Evolutionary conservation across 2,329 filamentous ascomycete species (phyloP).

Genomic region (Sporothrix humicola): DNA sequence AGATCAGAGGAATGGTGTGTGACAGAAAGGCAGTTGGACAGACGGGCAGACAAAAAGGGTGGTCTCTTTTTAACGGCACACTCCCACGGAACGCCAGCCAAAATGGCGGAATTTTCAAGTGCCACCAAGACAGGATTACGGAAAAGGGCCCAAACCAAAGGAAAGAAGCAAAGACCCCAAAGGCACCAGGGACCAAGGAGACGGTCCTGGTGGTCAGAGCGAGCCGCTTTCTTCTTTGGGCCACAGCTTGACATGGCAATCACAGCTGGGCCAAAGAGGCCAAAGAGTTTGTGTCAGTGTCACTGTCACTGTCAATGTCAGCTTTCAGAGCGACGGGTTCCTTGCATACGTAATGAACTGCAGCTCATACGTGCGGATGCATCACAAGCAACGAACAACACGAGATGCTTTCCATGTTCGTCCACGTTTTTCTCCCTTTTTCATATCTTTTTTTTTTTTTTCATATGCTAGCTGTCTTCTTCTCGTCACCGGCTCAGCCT

Average conservation of each 20-base stretch:
- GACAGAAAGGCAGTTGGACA: not conserved
- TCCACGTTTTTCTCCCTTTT: not conserved
- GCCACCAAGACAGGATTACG: not conserved
- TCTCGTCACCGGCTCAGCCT: constrained; percentile 10
- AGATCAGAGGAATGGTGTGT: not conserved
- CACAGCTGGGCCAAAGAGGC: not conserved
- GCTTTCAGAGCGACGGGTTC: too few species aligned
- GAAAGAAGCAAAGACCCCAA: too few species aligned
- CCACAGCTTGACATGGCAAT: not conserved
- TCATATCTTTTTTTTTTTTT: not conserved
- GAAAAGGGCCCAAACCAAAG: not conserved
- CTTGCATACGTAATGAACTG: not conserved
- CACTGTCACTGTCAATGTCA: not conserved
- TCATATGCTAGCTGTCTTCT: not conserved
- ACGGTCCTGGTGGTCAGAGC: not conserved
- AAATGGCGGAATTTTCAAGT: not conserved
- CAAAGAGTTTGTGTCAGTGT: not conserved
- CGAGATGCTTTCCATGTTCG: not conserved
- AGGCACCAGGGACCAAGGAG: too few species aligned
- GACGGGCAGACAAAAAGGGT: not conserved
- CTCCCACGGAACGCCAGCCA: constrained; percentile 11
- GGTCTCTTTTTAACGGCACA: not conserved
- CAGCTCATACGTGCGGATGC: constrained; percentile 8
- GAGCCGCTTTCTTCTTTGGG: not conserved
- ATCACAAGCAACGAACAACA: not conserved